phyloP scores from a whole-genome alignment of 75 land plant genomes.

The Pinus tabuliformis region DNA sequence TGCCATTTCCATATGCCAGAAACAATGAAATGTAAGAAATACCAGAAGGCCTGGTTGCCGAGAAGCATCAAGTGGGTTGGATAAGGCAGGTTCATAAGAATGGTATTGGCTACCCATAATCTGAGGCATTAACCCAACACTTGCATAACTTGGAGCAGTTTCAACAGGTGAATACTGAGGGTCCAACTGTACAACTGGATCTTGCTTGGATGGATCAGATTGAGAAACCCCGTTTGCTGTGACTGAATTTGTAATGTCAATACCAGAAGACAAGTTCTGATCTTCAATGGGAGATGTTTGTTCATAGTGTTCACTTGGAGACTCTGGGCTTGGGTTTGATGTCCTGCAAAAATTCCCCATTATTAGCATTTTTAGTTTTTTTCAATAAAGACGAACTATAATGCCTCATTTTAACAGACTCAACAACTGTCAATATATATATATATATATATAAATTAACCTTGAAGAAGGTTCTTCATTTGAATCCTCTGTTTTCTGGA shows the following conservation, averaged over 20 bases:
- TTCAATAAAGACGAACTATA: neutral
- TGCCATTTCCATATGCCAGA: neutral
- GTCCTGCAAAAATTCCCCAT: conserved; percentile 18
- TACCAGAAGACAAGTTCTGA: conserved; percentile 35
- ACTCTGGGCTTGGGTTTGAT: conserved; percentile 20
- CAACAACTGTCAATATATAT: too few species aligned
- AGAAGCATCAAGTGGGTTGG: conserved; percentile 42
- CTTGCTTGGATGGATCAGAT: conserved; percentile 25
- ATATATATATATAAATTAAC: too few species aligned
- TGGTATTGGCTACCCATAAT: conserved; percentile 27
- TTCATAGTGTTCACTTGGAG: conserved; percentile 32
- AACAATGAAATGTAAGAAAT: conserved; percentile 8
- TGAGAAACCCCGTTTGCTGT: neutral
- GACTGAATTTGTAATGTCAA: conserved; percentile 14
- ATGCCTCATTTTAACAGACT: neutral
- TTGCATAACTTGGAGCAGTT: conserved; percentile 45
- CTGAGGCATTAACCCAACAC: conserved; percentile 55
- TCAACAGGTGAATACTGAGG: conserved; percentile 35
- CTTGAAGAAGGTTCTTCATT: conserved; percentile 26
- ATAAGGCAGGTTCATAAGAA: conserved; percentile 41
- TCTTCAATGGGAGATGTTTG: conserved; percentile 20
- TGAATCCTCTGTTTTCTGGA: conserved; percentile 10
- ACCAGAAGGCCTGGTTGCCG: conserved; percentile 44
- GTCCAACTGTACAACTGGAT: conserved; percentile 24
- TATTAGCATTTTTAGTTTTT: neutral